phyloP scores from a whole-genome alignment of 2,329 filamentous ascomycete genomes.

The Alternaria solani region DNA sequence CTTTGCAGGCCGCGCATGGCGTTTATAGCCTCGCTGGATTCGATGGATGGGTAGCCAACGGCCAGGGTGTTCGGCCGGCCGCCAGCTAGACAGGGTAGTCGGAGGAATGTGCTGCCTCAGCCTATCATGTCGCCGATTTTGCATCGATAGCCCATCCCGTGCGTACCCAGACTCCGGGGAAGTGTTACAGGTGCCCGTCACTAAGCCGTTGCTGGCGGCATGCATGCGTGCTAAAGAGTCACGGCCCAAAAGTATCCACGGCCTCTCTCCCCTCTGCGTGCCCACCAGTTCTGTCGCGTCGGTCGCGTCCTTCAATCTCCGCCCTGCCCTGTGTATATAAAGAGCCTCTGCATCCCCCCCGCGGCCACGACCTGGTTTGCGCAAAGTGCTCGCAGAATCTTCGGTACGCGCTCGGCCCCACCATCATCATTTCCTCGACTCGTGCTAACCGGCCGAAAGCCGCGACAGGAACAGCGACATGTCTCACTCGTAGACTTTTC shows the following conservation, averaged over 20 bases:
- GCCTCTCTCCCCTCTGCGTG: conserved; percentile 34
- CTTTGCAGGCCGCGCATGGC: conserved; percentile 15
- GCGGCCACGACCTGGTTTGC: conserved; percentile 22
- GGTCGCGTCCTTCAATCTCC: conserved; percentile 20
- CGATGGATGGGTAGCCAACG: conserved; percentile 4
- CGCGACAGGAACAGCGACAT: conserved; percentile 34
- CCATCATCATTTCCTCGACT: conserved; percentile 20
- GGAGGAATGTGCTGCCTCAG: conserved; percentile 17
- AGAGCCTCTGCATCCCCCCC: conserved; percentile 21
- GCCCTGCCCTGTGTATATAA: conserved; percentile 26
- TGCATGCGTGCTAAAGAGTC: conserved; percentile 38
- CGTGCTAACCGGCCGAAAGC: conserved; percentile 37
- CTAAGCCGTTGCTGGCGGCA: conserved; percentile 22
- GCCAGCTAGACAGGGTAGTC: conserved; percentile 15
- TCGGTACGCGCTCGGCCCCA: conserved; percentile 44
- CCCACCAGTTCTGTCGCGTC: conserved; percentile 24
- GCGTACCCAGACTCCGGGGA: conserved; percentile 32
- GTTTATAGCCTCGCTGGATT: conserved; percentile 11
- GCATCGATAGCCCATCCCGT: conserved; percentile 18
- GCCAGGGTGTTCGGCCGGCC: conserved; percentile 13
- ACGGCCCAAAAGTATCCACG: conserved; percentile 29
- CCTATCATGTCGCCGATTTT: conserved; percentile 23
- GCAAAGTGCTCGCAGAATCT: conserved; percentile 29
- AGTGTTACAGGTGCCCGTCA: conserved; percentile 24
- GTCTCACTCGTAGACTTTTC: conserved; percentile 39